Evolutionary conservation across 768 basidiomycete genomes (phyloP), one percentile per base, ranked within the genome.

Genomic region (Hypholoma fasciculare): DNA sequence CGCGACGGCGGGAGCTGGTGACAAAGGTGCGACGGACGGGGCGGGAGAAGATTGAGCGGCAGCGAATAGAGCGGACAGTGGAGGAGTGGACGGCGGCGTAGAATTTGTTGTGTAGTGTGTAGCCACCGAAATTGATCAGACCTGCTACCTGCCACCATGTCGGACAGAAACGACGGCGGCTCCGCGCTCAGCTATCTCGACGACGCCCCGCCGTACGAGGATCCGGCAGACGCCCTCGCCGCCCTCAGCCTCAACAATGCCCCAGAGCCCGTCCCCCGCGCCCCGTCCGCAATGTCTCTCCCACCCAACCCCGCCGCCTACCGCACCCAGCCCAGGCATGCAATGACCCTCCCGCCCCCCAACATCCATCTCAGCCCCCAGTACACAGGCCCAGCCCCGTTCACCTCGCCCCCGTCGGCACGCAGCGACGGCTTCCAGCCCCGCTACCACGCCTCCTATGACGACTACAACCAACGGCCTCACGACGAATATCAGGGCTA

Each of bases 41-140:
- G 42, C 74, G 76, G 27, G 84, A 87, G 19, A 43, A 44, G 30
- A 30, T 91, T 42, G 90, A 92, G 67, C 76, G 90, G 61, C 90
- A 92, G 62, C 80, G 83, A 49, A 82, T 90, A 61, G 86, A 89
- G 65, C 82, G 90, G 58, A 73, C 77, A 23, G 71, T 87, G 43
- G 90, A 92, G 72, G 78, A 79, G 51, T 92, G 89, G 88, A 76
- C 67, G 16, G 43, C 26, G 37, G 55, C 4, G 37, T 90, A 88
- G 88, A 58, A 66, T 54, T 62, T 65, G 58, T 37, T 37, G 40
- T 49, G 38, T 58, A 50, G 47, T 63, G 52, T 58, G 38, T 51
- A 53, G 49, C 38, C 34, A 57, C 54, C 52, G 54, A 55, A 26
- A 52, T 52, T 23, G 48, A 54, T 57, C 52, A 50, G 26, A 20